phyloP scores from a whole-genome alignment of 106 monocot genomes.

The Acorus gramineus region DNA sequence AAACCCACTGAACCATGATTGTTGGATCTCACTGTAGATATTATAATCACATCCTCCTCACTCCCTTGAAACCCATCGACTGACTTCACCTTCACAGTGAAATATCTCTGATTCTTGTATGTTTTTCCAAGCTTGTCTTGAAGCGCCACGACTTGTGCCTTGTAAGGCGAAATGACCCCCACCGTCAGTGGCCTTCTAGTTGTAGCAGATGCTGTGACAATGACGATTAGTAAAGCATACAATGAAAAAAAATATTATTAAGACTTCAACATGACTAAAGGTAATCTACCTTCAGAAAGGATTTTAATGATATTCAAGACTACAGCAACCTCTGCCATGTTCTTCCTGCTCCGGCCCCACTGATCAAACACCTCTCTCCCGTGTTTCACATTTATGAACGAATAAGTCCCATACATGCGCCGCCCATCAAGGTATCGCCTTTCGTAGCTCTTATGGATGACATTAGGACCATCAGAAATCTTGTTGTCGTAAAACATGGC shows the following conservation, averaged over 20 bases:
- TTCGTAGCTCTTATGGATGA: constrained; percentile 6
- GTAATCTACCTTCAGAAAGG: constrained; percentile 23
- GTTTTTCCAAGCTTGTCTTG: constrained; percentile 13
- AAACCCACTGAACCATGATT: constrained; percentile 17
- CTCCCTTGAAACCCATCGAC: constrained; percentile 27
- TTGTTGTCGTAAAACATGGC: constrained; percentile 31
- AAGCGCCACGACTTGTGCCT: constrained; percentile 20
- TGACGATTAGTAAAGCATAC: neutral
- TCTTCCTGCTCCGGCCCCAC: constrained; percentile 32
- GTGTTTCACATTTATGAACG: constrained; percentile 33
- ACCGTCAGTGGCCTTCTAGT: neutral
- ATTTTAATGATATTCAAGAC: constrained; percentile 29
- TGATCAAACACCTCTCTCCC: constrained; percentile 33
- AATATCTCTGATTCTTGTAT: neutral
- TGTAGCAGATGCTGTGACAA: neutral
- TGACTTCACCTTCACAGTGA: constrained; percentile 7
- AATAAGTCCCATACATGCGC: constrained; percentile 33
- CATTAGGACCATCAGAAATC: constrained; percentile 43
- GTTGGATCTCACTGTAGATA: constrained; percentile 25
- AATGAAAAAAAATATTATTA: neutral
- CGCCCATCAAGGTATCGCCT: constrained; percentile 18
- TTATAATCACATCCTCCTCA: constrained; percentile 25
- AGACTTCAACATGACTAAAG: neutral
- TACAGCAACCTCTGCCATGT: constrained; percentile 43
- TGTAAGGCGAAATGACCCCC: constrained; percentile 26